Percentiles rank a stretch among this genome's conserved stretches.
phyloP scores from a whole-genome alignment of 306 rosid species.

The Neltuma alba region DNA sequence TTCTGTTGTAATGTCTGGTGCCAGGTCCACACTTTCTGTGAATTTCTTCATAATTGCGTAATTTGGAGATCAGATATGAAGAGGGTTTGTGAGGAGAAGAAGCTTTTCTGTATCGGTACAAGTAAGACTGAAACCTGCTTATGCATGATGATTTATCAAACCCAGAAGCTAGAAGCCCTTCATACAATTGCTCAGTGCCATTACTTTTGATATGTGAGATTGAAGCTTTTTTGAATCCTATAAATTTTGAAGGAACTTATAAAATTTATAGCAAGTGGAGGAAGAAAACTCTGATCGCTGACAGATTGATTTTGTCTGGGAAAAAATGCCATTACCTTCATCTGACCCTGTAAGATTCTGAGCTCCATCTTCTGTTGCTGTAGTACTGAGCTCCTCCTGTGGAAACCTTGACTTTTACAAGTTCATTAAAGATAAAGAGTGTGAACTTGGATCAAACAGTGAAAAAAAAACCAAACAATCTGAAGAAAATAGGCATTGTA shows the following conservation, averaged over 20 bases:
- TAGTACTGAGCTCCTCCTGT: not conserved
- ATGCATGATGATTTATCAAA: conserved; percentile 61
- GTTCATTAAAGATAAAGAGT: not conserved
- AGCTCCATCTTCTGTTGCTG: conserved; percentile 1
- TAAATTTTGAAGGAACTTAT: conserved; percentile 2
- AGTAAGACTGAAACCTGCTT: conserved; percentile 65
- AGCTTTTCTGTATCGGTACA: conserved; percentile 47
- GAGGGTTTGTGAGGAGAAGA: conserved; percentile 59
- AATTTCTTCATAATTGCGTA: conserved; percentile 72
- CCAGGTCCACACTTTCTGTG: conserved; percentile 73
- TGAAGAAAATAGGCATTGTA: not conserved
- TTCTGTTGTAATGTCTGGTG: conserved; percentile 53
- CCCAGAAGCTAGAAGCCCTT: conserved; percentile 62
- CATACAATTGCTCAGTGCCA: conserved; percentile 41
- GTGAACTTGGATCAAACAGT: conserved; percentile 2
- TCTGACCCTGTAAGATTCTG: conserved; percentile 19
- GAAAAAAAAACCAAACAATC: not conserved
- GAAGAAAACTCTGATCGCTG: not conserved
- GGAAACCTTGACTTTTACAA: conserved; percentile 4
- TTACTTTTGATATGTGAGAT: conserved; percentile 6
- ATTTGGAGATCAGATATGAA: conserved; percentile 56
- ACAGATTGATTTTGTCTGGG: not conserved
- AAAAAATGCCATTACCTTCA: conserved; percentile 36
- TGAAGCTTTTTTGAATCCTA: conserved; percentile 24
- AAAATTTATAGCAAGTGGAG: not conserved